Percentiles rank a stretch among this genome's conserved stretches.
These are phyloP conservation scores for Mycena belliarum DNA, from an alignment of 768 basidiomycete species.

Conservation along the genomic window DNA sequence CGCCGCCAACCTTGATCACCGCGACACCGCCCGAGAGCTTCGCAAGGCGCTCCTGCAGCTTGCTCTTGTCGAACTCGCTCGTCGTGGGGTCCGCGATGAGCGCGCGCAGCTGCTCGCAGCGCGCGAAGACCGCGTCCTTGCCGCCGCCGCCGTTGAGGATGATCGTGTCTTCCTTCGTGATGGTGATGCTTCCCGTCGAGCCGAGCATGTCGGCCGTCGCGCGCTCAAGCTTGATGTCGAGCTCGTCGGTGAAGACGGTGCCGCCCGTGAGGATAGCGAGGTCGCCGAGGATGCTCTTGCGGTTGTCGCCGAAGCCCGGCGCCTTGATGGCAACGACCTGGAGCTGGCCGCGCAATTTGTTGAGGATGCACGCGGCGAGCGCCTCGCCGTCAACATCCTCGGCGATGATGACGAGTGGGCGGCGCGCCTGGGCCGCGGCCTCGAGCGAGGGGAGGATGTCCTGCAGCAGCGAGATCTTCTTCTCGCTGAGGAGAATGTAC, in stretches of 20 bases:
- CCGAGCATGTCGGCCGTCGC: conserved; percentile 89
- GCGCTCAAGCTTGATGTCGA: conserved; percentile 96
- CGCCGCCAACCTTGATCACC: conserved; percentile 96
- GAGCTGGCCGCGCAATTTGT: conserved; percentile 98
- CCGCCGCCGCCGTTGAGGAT: conserved; percentile 91
- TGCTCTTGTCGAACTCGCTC: conserved; percentile 90
- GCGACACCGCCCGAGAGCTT: conserved; percentile 97
- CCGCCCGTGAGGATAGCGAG: conserved; percentile 97
- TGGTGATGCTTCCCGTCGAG: conserved; percentile 85
- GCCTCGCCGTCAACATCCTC: conserved; percentile 99
- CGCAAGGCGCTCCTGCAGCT: conserved; percentile 95
- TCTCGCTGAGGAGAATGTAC: conserved; percentile 88
- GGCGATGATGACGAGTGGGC: conserved; percentile 94
- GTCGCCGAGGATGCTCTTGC: conserved; percentile 96
- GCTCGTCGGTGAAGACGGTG: conserved; percentile 94
- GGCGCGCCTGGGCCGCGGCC: conserved; percentile 73
- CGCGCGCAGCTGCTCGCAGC: conserved; percentile 93
- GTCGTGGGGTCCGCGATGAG: conserved; percentile 83
- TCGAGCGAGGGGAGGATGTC: conserved; percentile 95
- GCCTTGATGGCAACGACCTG: conserved; percentile 95
- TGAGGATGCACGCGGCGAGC: conserved; percentile 95
- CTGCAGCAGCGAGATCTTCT: conserved; percentile 94
- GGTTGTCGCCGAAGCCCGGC: conserved; percentile 98
- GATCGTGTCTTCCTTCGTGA: conserved; percentile 98
- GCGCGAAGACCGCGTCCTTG: conserved; percentile 86